Base-by-base conservation (phyloP, 2,329 filamentous ascomycete species). In the Phyllachora maydis region DNA sequence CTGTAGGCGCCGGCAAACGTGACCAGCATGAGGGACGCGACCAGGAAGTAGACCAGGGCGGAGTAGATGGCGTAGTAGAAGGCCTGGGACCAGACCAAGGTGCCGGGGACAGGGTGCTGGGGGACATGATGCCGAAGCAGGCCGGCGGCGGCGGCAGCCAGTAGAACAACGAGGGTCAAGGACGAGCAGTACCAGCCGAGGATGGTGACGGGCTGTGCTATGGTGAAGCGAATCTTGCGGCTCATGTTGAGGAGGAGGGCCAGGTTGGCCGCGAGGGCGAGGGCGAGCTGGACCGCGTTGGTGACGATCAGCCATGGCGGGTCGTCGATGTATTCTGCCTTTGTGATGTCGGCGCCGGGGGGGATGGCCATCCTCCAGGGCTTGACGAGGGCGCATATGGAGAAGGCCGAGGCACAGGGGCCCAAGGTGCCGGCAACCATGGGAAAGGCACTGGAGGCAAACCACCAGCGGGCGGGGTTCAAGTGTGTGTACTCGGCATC, bases 161-260 rank as follows among this genome's bases (percentile, higher is more conserved):
- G 56, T 2, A 81, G 71, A 2, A 70, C 59, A 4, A 72, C 56
- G 6, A 81, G 65, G 9, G 77, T 54, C 35, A 78, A 43, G 11
- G 65, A 54, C 1, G 67, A 71, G 19, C 68, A 45, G 32, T 66
- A 64, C 81, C 83, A 93, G 28, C 78, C 63, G 6, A 75, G 44
- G 28, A 93, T 91, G 1, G 81, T 90, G 12, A 79, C 56, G 1
- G 83, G 82, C 29, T 91, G 63, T 1, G 82, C 79, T 18, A 91
- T 56, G 11, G 72, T 70, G 41, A 91, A 92, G 23, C 78, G 65
- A 5, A 92, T 61, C 5, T 70, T 59, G 27, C 67, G 64, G 0
- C 81, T 77, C 59, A 93, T 92, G 47, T 92, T 92, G 34, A 88
- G 63, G 1, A 93, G 57, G 2, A 93, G 58, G 30, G 81, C 82